phyloP scores from a whole-genome alignment of 768 basidiomycete species.

The Mycena amicta region DNA sequence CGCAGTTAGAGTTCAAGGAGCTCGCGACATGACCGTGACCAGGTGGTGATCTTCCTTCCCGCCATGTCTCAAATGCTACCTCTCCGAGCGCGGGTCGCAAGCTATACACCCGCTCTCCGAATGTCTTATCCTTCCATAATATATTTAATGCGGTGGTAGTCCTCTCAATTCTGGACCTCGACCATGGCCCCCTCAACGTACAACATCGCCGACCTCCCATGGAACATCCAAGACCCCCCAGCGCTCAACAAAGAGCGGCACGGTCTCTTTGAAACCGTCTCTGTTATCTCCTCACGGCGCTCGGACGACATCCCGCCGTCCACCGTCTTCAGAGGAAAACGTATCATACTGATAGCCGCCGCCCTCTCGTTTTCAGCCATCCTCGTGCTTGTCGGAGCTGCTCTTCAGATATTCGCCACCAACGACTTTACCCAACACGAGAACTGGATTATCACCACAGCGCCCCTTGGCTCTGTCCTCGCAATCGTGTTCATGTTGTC shows the following conservation, averaged over 20 bases:
- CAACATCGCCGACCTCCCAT: slow-evolving; percentile 12
- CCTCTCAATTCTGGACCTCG: not conserved
- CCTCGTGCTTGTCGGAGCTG: slow-evolving; percentile 5
- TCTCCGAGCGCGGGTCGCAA: not conserved
- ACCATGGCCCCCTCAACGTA: slow-evolving; percentile 9
- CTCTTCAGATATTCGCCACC: slow-evolving; percentile 13
- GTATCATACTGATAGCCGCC: slow-evolving; percentile 4
- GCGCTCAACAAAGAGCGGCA: slow-evolving; percentile 4
- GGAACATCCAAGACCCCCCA: slow-evolving; percentile 1
- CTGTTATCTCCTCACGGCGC: not conserved
- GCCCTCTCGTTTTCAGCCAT: slow-evolving; percentile 2
- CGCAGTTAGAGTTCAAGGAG: no score
- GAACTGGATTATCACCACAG: slow-evolving; percentile 10
- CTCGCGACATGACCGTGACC: not conserved
- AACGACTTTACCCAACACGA: slow-evolving; percentile 11
- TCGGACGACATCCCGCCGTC: not conserved
- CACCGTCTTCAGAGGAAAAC: slow-evolving; percentile 13
- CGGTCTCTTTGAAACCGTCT: slow-evolving; percentile 2
- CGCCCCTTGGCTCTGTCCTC: slow-evolving; percentile 13
- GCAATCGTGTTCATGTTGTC: slow-evolving; percentile 4
- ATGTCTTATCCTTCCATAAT: not conserved
- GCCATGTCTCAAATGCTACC: not conserved
- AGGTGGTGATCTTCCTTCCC: not conserved
- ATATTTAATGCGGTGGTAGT: not conserved
- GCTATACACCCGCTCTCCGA: not conserved